Conservation (phyloP, 2,329 filamentous ascomycete genomes). For the Colletotrichum salicis region DNA sequence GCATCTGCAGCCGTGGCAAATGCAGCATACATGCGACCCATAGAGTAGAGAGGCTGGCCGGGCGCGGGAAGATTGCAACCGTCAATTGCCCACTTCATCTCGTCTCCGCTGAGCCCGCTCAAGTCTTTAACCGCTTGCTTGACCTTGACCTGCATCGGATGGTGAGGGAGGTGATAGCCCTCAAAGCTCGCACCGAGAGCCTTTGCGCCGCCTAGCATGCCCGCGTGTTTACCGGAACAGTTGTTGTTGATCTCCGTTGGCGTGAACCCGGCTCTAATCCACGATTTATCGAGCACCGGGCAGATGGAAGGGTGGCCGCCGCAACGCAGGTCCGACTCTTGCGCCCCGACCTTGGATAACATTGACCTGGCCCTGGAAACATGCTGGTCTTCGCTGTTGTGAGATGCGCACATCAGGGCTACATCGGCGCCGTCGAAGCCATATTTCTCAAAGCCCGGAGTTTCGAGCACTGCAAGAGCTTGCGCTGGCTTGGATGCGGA, state of each 20-base stretch:
- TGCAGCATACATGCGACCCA: slow-evolving; percentile 49
- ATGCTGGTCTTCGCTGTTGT: slow-evolving; percentile 56
- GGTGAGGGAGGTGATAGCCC: slow-evolving; percentile 48
- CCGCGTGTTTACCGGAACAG: slow-evolving; percentile 60
- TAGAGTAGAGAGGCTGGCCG: slow-evolving; percentile 48
- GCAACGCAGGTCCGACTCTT: slow-evolving; percentile 52
- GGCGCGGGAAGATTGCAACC: slow-evolving; percentile 61
- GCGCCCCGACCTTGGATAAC: slow-evolving; percentile 46
- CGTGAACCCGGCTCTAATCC: slow-evolving; percentile 50
- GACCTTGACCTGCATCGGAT: slow-evolving; percentile 53
- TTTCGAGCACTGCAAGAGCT: slow-evolving; percentile 56
- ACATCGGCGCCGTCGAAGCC: slow-evolving; percentile 53
- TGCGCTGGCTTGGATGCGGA: slow-evolving; percentile 59
- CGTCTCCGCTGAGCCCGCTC: slow-evolving; percentile 39
- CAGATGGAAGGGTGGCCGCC: slow-evolving; percentile 53
- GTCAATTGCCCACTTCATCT: slow-evolving; percentile 55
- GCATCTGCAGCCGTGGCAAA: slow-evolving; percentile 49
- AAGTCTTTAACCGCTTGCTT: slow-evolving; percentile 50
- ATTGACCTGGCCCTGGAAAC: slow-evolving; percentile 50
- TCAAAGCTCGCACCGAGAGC: slow-evolving; percentile 45
- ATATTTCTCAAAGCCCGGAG: slow-evolving; percentile 49
- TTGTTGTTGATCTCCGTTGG: slow-evolving; percentile 55
- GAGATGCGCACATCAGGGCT: slow-evolving; percentile 59
- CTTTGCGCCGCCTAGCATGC: slow-evolving; percentile 56
- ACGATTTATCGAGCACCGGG: slow-evolving; percentile 47